A percentile compares a stretch with the other conserved stretches of the same genome.
Conservation (phyloP, 176 grass and related monocot species). For the Coix lacrymajobi region DNA sequence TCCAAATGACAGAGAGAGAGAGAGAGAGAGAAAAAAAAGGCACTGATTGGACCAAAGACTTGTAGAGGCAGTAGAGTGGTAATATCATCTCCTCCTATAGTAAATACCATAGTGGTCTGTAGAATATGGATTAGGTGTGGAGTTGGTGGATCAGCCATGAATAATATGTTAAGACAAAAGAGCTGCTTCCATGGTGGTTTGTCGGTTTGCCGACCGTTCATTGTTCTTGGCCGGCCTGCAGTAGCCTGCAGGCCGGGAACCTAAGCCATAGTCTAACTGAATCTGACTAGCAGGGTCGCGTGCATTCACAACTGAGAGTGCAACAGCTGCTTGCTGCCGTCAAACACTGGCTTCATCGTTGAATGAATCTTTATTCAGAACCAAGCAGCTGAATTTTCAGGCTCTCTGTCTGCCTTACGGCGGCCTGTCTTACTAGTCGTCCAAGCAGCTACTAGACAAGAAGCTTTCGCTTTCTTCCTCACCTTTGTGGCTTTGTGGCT, state of each 20-base stretch:
- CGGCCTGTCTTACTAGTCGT: neutral
- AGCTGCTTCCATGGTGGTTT: neutral
- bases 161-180: neutral
- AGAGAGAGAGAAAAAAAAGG: too few relatives aligned
- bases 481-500: neutral
- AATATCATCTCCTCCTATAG: neutral
- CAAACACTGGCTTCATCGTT: neutral
- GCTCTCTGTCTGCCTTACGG: neutral
- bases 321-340: neutral
- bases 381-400: conserved; percentile 22
- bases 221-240: conserved; percentile 6
- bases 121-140: conserved; percentile 4
- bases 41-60: neutral
- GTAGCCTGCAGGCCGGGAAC: neutral
- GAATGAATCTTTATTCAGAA: neutral
- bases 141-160: neutral
- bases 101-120: neutral
- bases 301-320: conserved; percentile 32
- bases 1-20: neutral
- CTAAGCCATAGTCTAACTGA: neutral
- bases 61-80: neutral
- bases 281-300: neutral
- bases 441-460: neutral
- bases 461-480: neutral
- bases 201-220: neutral